Conservation (phyloP, 768 basidiomycete species). For the Calocybe cyanea region DNA sequence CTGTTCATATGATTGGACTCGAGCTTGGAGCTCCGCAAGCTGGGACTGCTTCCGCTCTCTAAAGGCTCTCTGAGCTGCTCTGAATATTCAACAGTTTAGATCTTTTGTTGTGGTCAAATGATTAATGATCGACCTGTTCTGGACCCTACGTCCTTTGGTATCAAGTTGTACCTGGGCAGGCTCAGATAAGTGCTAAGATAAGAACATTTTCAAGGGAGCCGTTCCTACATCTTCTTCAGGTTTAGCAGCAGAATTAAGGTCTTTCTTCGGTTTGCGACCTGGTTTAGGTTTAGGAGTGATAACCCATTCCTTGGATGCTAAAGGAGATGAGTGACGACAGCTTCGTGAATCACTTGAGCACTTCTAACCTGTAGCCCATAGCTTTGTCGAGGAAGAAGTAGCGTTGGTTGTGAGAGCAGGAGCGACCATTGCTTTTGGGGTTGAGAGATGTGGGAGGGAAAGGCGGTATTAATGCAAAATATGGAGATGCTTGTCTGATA, state of each 20-base stretch:
- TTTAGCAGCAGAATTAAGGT: slow-evolving; percentile 32
- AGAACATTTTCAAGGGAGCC: background rate
- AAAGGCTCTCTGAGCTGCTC: slow-evolving; percentile 87
- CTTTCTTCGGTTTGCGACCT: slow-evolving; percentile 84
- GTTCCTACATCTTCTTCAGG: slow-evolving; percentile 44
- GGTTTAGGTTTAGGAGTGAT: slow-evolving; percentile 85
- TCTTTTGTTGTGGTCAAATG: slow-evolving; percentile 4
- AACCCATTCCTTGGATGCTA: slow-evolving; percentile 89
- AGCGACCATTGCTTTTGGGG: slow-evolving; percentile 3
- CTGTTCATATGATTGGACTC: slow-evolving; percentile 80
- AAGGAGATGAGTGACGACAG: slow-evolving; percentile 9
- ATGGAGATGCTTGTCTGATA: slow-evolving; percentile 41
- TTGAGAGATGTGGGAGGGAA: slow-evolving; percentile 15
- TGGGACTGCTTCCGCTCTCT: slow-evolving; percentile 87
- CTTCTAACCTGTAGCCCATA: slow-evolving; percentile 80
- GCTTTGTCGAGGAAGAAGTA: slow-evolving; percentile 36
- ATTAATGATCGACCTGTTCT: slow-evolving; percentile 54
- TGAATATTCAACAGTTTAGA: slow-evolving; percentile 25
- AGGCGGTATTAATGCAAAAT: slow-evolving; percentile 12
- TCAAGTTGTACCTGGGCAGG: slow-evolving; percentile 33
- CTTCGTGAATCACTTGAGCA: too few species aligned
- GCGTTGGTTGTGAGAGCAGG: slow-evolving; percentile 2
- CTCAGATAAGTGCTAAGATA: slow-evolving; percentile 1
- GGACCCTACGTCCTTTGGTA: slow-evolving; percentile 63
- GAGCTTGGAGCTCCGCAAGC: slow-evolving; percentile 82